Percentiles rank a stretch among this genome's conserved stretches.
Evolutionary conservation across 148 eudicot genomes (phyloP).

Genomic region (Camellia japonica): DNA sequence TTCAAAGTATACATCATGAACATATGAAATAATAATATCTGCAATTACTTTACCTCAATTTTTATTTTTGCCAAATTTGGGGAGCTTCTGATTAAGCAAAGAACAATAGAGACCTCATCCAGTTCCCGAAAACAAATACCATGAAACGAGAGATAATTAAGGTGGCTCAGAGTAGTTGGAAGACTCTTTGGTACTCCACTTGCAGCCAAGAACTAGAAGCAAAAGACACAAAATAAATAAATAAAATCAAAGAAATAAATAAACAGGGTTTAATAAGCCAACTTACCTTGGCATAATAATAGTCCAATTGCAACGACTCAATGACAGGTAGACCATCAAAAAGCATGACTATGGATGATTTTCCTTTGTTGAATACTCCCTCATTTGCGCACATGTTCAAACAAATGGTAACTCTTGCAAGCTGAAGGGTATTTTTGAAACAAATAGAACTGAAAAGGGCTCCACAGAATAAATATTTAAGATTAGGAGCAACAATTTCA

Average conservation of each 20-base stretch:
- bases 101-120: constrained; percentile 3
- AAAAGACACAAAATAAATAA: neutral
- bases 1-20: too few species aligned
- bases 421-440: constrained; percentile 11
- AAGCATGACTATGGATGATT: neutral
- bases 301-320: neutral
- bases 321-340: neutral
- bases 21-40: too few species aligned
- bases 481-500: constrained; percentile 9
- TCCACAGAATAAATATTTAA: neutral
- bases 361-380: neutral
- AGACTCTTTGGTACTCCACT: neutral
- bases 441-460: neutral
- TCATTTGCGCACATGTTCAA: too few species aligned
- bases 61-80: constrained; percentile 46
- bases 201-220: neutral
- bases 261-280: too few species aligned
- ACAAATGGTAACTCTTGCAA: neutral
- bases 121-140: constrained; percentile 6
- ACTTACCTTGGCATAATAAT: neutral
- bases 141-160: neutral
- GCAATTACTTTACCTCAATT: constrained; percentile 23
- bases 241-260: too few species aligned
- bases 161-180: neutral
- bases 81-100: constrained; percentile 42